Evolutionary conservation across 1,284 basidiomycete species (phyloP).

Genomic region (Ustilago esculenta): DNA sequence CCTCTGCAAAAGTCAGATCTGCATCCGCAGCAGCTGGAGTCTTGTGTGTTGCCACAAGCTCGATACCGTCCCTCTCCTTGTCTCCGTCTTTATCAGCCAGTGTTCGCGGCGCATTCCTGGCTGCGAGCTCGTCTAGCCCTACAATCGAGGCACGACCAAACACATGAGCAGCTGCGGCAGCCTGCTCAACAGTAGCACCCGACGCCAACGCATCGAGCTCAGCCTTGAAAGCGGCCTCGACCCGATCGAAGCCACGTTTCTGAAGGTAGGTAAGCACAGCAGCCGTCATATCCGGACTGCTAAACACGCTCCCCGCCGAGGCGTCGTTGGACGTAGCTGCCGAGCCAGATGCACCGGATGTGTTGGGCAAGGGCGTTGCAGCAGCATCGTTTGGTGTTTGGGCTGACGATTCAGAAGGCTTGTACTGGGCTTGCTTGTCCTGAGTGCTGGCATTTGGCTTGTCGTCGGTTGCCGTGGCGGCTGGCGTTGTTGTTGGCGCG

Average conservation of each 20-base stretch:
- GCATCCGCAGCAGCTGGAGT: slow-evolving; percentile 12
- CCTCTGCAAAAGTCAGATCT: slow-evolving; percentile 36
- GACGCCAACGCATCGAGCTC: slow-evolving; percentile 71
- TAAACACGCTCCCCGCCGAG: slow-evolving; percentile 30
- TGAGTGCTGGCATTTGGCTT: neutral
- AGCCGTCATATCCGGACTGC: slow-evolving; percentile 45
- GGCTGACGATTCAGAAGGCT: slow-evolving; percentile 16
- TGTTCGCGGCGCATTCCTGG: slow-evolving; percentile 61
- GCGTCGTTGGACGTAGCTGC: slow-evolving; percentile 21
- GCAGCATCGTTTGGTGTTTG: slow-evolving; percentile 31
- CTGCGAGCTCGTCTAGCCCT: slow-evolving; percentile 70
- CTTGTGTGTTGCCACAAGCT: slow-evolving; percentile 27
- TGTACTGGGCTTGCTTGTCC: too few species aligned
- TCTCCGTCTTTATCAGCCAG: slow-evolving; percentile 60
- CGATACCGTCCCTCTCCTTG: slow-evolving; percentile 31
- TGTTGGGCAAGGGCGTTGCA: slow-evolving; percentile 12
- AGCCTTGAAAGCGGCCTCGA: slow-evolving; percentile 78
- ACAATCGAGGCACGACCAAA: slow-evolving; percentile 72
- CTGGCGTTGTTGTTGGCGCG: slow-evolving; percentile 19
- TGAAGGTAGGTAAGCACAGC: slow-evolving; percentile 74
- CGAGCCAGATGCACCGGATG: slow-evolving; percentile 10
- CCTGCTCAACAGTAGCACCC: slow-evolving; percentile 43
- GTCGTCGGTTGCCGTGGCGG: slow-evolving; percentile 24
- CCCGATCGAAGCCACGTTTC: slow-evolving; percentile 79
- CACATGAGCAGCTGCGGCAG: slow-evolving; percentile 45